Conservation (phyloP, 2,329 filamentous ascomycete species). For the Thermothelomyces thermophilus region DNA sequence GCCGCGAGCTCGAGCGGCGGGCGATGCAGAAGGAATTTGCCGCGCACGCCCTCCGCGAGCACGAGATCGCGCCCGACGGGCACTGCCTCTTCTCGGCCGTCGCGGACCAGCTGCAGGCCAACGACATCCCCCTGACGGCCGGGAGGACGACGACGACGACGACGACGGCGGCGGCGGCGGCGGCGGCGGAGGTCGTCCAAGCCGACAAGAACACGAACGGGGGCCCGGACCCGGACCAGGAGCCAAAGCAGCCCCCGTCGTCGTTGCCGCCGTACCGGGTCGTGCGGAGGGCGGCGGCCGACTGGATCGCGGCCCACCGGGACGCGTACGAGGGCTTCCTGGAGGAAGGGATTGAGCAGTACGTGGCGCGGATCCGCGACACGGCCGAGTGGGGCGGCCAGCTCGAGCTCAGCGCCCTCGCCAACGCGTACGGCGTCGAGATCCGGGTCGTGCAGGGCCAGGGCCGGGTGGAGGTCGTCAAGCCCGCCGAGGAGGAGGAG, state of each 20-base stretch:
- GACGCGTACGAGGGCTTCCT: conserved; percentile 84
- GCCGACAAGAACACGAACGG: too few relatives aligned
- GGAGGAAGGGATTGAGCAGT: conserved; percentile 68
- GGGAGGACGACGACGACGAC: too few relatives aligned
- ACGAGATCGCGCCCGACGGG: conserved; percentile 80
- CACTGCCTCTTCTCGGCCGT: conserved; percentile 93
- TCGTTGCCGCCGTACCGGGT: conserved; percentile 53
- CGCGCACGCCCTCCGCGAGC: conserved; percentile 59
- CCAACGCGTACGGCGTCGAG: conserved; percentile 69
- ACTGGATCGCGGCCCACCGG: conserved; percentile 65
- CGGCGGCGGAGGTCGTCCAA: conserved; percentile 17
- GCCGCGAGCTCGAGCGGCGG: conserved; percentile 61
- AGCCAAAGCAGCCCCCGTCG: too few relatives aligned
- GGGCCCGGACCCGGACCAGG: too few relatives aligned
- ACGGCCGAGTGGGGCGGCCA: conserved; percentile 97
- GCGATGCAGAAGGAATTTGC: conserved; percentile 64
- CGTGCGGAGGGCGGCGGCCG: conserved; percentile 65
- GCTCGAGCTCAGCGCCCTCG: conserved; percentile 79
- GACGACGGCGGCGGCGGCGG: neutral
- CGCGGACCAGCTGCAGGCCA: conserved; percentile 67
- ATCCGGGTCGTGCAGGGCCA: conserved; percentile 86
- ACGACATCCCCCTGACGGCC: conserved; percentile 41
- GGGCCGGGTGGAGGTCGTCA: conserved; percentile 66
- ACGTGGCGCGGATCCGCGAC: conserved; percentile 69
- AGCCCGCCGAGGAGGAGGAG: conserved; percentile 37